Conservation (phyloP, 108 stramenopile species). For the Poteriospumella lacustris region DNA sequence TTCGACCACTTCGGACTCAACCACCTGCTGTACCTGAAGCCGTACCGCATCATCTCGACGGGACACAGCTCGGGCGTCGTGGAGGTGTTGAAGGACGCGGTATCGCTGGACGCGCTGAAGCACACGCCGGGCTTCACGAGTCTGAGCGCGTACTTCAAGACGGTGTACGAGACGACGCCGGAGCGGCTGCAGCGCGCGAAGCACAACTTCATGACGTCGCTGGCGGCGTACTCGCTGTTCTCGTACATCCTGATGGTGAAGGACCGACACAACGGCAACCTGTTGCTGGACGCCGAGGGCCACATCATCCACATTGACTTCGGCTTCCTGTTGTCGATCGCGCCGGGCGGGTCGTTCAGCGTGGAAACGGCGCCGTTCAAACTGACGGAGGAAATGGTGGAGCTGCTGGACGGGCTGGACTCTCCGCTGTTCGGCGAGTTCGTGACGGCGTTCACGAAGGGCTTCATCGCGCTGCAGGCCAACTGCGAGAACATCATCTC, state of each 20-base stretch:
- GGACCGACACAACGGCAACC: slow-evolving; percentile 94
- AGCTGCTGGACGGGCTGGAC: slow-evolving; percentile 87
- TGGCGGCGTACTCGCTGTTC: slow-evolving; percentile 92
- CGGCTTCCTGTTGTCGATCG: slow-evolving; percentile 90
- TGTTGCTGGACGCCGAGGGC: slow-evolving; percentile 88
- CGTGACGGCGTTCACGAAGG: slow-evolving; percentile 85
- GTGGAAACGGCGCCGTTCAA: slow-evolving; percentile 94
- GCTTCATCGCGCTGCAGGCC: slow-evolving; percentile 89
- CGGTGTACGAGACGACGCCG: slow-evolving; percentile 29
- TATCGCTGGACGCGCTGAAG: slow-evolving; percentile 89
- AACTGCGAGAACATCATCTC: slow-evolving; percentile 74
- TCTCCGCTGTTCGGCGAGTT: slow-evolving; percentile 85
- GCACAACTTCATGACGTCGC: slow-evolving; percentile 43
- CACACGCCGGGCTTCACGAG: slow-evolving; percentile 71
- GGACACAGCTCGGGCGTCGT: slow-evolving; percentile 68
- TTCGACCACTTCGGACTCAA: slow-evolving; percentile 77
- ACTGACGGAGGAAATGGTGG: slow-evolving; percentile 90
- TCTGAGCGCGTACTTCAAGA: slow-evolving; percentile 41
- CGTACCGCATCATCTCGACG: slow-evolving; percentile 87
- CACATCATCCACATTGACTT: slow-evolving; percentile 98
- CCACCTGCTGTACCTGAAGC: slow-evolving; percentile 67
- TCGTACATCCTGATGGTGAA: slow-evolving; percentile 94
- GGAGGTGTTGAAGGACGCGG: slow-evolving; percentile 55
- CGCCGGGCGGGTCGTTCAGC: slow-evolving; percentile 88
- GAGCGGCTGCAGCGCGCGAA: slow-evolving; percentile 37